Base-by-base conservation (phyloP, 768 basidiomycete genomes). In the Hysterangium stoloniferum region DNA sequence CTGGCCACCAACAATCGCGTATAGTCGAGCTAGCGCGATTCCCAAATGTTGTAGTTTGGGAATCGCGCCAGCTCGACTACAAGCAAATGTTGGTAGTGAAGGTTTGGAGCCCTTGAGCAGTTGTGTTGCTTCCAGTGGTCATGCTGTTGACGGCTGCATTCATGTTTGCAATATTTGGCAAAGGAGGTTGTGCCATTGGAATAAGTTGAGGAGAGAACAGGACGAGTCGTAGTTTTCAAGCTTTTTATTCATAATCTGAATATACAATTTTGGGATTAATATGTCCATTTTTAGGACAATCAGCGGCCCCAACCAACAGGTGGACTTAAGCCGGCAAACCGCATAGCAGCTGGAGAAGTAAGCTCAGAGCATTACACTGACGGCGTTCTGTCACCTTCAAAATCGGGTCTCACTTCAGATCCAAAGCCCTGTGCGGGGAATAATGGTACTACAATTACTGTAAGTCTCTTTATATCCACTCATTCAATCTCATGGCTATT, bases 351-450 rank as follows among this genome's bases (percentile, higher is more conserved):
- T 0, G 75, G 76, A 27, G 77, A 78, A 64, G 76, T 73, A 34
- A 35, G 69, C 50, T 20, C 2, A 66, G 89, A 90, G 3, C 71
- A 72, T 45, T 99, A 95, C 64, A 66, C 75, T 3, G 86, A 97
- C 62, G 92, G 96, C 0, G 66, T 66, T 4, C 72, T 97, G 31
- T 72, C 79, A 2, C 77, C 84, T 11, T 64, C 77, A 0, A 92
- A 88, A 61, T 74, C 82, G 9, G 87, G 86, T 1, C 76, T 80
- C 44, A 75, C 74, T 1, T 62, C 78, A 0, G 86, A 93, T 40
- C 90, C 94, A 0, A 89, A 87, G 58, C 85, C 95, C 12, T 86
- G 83, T 55, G 95, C 96, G 15, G 93, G 93, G 4, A 96, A 94
- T 59, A 87, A 96, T 50, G 96, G 96, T 2, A 98, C 96, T 0